Evolutionary conservation across 2,329 filamentous ascomycete species (phyloP), one percentile per base, ranked within the genome.

Genomic region (Epichloe bromicola): DNA sequence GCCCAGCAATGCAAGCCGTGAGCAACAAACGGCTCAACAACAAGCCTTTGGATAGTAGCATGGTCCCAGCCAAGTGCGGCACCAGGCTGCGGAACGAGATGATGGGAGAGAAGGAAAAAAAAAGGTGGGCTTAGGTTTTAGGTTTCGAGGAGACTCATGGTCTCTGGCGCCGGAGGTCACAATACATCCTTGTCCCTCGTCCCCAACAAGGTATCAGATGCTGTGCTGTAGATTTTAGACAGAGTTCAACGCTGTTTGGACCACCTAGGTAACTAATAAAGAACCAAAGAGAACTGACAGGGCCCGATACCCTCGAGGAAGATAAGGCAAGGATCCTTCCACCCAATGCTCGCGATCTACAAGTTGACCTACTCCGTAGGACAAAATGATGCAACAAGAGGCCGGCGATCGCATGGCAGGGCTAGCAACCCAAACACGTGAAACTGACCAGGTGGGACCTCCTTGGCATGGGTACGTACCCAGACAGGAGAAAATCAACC

Each of bases 31-130:
- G 59, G 40, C 57, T 51, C 14, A 56, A 47, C 14, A 59, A 56
- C 14, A 58, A 56, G 38, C 62, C 57, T 48, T 57, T 58, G 53
- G 57, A 51, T 48, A 61, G 49, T 26, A 62, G 40, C 64, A 65
- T 65, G 43, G 50, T 55, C 53, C 46, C 47, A 42, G 48, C 51
- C 20, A 46, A 39, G 41, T 19, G 46, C 50, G 53, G 53, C 51
- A 42, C 45, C 51, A 49, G 40, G 34, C 44, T 46, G 43, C 52
- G 30, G 44, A 50, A 53, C 23, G 30, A 15, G 20, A 44, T 15
- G 15, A 39, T 20, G n/a, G 2, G 42, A 50, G 23, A 5, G 40
- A 4, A 51, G 26, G 6, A 7, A 26, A 34, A 34, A 39, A 46
- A 39, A 39, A 20, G 3, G 20, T 5, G 11, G 19, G 20, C 20